Evolutionary conservation across 192 early-diverging fungal genomes (phyloP), one percentile per base, ranked within the genome.

Genomic region (Mortierella claussenii): DNA sequence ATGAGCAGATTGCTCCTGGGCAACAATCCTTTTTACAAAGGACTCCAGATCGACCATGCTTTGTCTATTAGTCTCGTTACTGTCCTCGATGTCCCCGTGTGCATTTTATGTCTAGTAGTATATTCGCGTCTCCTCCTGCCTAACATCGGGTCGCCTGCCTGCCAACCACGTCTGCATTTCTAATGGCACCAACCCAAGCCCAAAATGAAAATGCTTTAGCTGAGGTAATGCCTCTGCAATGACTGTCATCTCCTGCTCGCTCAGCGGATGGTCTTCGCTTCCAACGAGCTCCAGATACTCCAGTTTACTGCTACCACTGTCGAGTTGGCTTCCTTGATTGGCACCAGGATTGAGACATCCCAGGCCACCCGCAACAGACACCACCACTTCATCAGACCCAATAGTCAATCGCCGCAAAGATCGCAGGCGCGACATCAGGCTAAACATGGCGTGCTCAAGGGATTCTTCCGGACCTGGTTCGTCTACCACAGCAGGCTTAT

Each of bases 161-260:
- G 20, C 17, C 6, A 60, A 26, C 58, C 58, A 60, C 1, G 27
- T 4, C 32, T 60, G 58, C 44, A 48, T 47, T 30, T 48, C 30
- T 21, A 8, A 4, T 0, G 28, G 23, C 17, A 60, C 45, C n/a
- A 60, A 20, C 44, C 58, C 58, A 6, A 60, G 4, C 30, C 58
- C 45, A 60, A 60, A 60, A 20, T 47, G 45, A 48, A 60, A 48
- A 8, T n/a, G 30, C n/a, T 21, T n/a, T 5, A 60, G 32, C 18
- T 26, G 12, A 4, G 46, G 45, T 26, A 60, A 23, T 26, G 45
- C n/a, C 15, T n/a, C 6, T 0, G 44, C 46, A 5, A 60, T 1
- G 2, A 49, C 58, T 23, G 40, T 18, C 32, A 60, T 3, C 32
- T 60, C 58, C 4, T 17, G 30, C 2, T 7, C 6, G 7, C 27